Conservation (phyloP, 1,284 basidiomycete species). For the Malassezia sp. region DNA sequence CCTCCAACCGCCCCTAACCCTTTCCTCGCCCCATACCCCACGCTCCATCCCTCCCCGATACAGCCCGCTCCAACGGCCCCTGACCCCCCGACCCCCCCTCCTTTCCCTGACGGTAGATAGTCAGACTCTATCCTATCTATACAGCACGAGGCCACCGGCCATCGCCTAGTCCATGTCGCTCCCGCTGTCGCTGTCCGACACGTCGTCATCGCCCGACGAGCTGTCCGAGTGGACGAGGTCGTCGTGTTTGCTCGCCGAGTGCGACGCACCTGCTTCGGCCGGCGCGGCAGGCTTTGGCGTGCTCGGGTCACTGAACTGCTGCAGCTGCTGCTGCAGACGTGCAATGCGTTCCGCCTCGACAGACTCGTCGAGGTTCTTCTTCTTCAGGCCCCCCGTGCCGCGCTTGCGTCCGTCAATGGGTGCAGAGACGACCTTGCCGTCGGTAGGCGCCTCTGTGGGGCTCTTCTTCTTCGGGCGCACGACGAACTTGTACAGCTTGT, state of each 20-base stretch:
- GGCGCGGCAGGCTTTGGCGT: slow-evolving; percentile 4
- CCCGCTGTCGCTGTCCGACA: slow-evolving; percentile 27
- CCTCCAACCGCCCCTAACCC: too few relatives aligned
- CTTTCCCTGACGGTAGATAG: background rate
- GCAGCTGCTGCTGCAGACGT: slow-evolving; percentile 40
- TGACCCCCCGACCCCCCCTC: too few relatives aligned
- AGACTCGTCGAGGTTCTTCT: slow-evolving; percentile 44
- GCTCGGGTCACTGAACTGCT: slow-evolving; percentile 34
- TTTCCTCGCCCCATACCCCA: too few relatives aligned
- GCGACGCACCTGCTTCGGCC: slow-evolving; percentile 3
- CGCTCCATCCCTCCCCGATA: too few relatives aligned
- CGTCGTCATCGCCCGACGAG: slow-evolving; percentile 29
- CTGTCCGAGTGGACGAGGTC: slow-evolving; percentile 40
- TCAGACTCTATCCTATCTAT: slow-evolving; percentile 6
- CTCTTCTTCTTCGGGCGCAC: slow-evolving; percentile 38
- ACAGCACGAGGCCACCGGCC: too few relatives aligned
- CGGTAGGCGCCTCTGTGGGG: too few relatives aligned
- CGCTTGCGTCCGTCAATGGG: slow-evolving; percentile 42
- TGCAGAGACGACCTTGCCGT: slow-evolving; percentile 21
- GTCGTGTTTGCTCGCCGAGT: slow-evolving; percentile 31
- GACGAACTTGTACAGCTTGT: slow-evolving; percentile 46
- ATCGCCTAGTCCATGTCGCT: slow-evolving; percentile 21
- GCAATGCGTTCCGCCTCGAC: slow-evolving; percentile 43
- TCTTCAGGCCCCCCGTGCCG: slow-evolving; percentile 43
- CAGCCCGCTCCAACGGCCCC: too few relatives aligned